A percentile compares a stretch with the other conserved stretches of the same genome.
Conservation (phyloP, 441 rosid species). For the Aquilaria agallochum region DNA sequence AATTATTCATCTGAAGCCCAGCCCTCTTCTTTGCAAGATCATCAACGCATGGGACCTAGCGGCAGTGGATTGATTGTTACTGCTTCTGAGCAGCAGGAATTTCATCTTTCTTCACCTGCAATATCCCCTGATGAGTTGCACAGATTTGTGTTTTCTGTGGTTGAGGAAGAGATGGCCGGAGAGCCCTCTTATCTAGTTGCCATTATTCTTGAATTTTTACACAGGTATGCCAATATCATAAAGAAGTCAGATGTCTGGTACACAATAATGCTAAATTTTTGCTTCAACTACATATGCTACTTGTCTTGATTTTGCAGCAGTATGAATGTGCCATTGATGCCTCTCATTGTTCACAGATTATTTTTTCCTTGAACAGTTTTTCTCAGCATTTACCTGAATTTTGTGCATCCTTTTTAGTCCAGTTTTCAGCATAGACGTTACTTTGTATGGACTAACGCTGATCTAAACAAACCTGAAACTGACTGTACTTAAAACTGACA, state of each 20-base stretch:
- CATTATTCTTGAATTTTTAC: conserved; percentile 81
- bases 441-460: no score
- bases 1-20: conserved; percentile 28
- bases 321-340: no score
- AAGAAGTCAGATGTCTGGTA: conserved; percentile 1
- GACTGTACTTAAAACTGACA: no score
- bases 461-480: no score
- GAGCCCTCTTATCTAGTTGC: conserved; percentile 85
- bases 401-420: no score
- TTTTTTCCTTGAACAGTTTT: no score
- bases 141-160: conserved; percentile 76
- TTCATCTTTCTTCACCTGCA: conserved; percentile 69
- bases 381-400: no score
- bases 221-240: conserved; percentile 50
- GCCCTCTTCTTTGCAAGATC: conserved; percentile 27
- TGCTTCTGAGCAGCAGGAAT: conserved; percentile 56
- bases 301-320: no score
- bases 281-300: no score
- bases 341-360: no score
- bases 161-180: conserved; percentile 83
- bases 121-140: conserved; percentile 95
- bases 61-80: conserved; percentile 45
- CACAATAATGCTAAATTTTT: not conserved
- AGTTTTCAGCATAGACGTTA: no score
- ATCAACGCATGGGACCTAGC: conserved; percentile 31